A percentile compares a stretch with the other conserved stretches of the same genome.
Conservation (phyloP, 2,329 filamentous ascomycete genomes). For the Hypomyces perniciosus region DNA sequence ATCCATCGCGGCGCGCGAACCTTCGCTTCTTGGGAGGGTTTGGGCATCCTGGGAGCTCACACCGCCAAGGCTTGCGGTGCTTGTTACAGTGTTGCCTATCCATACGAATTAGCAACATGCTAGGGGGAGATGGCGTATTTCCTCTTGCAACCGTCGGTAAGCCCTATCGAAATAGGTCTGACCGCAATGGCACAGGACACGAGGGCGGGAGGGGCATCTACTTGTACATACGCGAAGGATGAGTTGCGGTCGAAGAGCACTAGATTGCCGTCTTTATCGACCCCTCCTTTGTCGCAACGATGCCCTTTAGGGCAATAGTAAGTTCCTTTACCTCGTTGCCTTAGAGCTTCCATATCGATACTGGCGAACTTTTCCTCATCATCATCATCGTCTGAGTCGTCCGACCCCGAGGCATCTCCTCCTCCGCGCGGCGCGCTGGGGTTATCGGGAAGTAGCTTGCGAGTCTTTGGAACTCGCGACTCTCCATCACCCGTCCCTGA, state of each 20-base stretch:
- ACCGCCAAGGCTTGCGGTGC: slow-evolving; percentile 37
- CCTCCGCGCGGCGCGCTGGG: slow-evolving; percentile 9
- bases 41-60: slow-evolving; percentile 33
- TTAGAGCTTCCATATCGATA: slow-evolving; percentile 35
- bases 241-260: slow-evolving; percentile 37
- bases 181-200: not conserved
- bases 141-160: not conserved
- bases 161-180: not conserved
- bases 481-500: slow-evolving; percentile 18
- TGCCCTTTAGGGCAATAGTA: slow-evolving; percentile 31
- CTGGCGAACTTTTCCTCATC: slow-evolving; percentile 31
- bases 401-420: slow-evolving; percentile 17
- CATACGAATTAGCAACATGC: slow-evolving; percentile 8
- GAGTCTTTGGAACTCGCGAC: slow-evolving; percentile 16
- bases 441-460: slow-evolving; percentile 20
- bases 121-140: slow-evolving; percentile 2
- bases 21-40: slow-evolving; percentile 36
- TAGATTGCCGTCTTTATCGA: slow-evolving; percentile 32
- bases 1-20: slow-evolving; percentile 36
- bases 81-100: slow-evolving; percentile 38
- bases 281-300: slow-evolving; percentile 35
- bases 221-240: slow-evolving; percentile 31
- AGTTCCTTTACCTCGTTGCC: slow-evolving; percentile 34
- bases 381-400: slow-evolving; percentile 28
- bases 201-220: not conserved